A percentile compares a stretch with the other conserved stretches of the same genome.
These are phyloP conservation scores for Dothiorella sarmentorum DNA, from an alignment of 2,329 filamentous ascomycete species.

Conservation along the genomic window DNA sequence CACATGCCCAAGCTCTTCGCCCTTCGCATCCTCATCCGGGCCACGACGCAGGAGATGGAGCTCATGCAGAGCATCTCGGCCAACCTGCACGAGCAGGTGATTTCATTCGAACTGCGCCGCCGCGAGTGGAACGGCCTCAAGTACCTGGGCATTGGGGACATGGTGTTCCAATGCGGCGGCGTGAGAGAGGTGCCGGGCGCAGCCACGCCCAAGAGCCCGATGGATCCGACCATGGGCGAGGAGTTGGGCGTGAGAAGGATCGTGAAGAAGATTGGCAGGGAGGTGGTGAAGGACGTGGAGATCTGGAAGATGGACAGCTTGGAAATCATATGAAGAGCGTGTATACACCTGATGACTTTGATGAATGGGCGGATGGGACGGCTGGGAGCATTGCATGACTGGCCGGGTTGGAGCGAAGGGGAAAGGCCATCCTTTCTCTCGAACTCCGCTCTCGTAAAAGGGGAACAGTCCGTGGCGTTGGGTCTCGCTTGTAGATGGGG, in stretches of 20 bases:
- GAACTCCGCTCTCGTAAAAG: no score
- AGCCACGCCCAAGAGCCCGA: constrained; percentile 25
- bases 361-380: neutral
- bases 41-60: constrained; percentile 27
- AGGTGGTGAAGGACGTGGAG: constrained; percentile 40
- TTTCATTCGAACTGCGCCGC: constrained; percentile 33
- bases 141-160: constrained; percentile 40
- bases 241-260: constrained; percentile 21
- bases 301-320: constrained; percentile 46
- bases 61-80: constrained; percentile 27
- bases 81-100: constrained; percentile 32
- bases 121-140: constrained; percentile 34
- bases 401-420: neutral
- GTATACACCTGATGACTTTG: neutral
- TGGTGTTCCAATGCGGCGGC: constrained; percentile 37
- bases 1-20: constrained; percentile 40
- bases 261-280: constrained; percentile 31
- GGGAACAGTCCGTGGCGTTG: neutral
- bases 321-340: constrained; percentile 19
- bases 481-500: neutral
- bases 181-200: constrained; percentile 24
- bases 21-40: constrained; percentile 38
- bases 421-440: no score
- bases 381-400: neutral
- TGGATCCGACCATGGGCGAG: constrained; percentile 17